Percentiles rank a stretch among this genome's conserved stretches.
These are phyloP conservation scores for Tetracladium marchalianum DNA, from an alignment of 495 filamentous ascomycete genomes.

Conservation along the genomic window DNA sequence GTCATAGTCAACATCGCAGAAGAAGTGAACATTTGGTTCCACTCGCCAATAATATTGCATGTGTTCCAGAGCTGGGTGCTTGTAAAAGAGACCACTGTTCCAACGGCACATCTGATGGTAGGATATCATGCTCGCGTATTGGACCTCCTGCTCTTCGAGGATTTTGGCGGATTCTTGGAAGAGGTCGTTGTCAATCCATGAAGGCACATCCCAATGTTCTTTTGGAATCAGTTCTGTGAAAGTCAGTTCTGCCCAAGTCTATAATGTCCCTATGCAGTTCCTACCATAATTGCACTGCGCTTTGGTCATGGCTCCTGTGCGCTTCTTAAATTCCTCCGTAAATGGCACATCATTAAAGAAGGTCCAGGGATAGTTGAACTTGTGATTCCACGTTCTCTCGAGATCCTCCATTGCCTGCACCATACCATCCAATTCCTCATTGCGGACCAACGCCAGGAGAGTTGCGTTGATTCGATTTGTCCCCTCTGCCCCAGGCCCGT, in stretches of 20 bases:
- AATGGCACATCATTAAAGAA: constrained; percentile 98
- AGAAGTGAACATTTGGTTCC: constrained; percentile 98
- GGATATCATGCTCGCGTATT: constrained; percentile 78
- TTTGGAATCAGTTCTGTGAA: constrained; percentile 70
- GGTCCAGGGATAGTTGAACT: constrained; percentile 99
- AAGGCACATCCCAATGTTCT: constrained; percentile 88
- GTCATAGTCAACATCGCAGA: constrained; percentile 98
- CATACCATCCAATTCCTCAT: constrained; percentile 76
- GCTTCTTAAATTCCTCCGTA: constrained; percentile 80
- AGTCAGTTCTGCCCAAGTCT: not conserved
- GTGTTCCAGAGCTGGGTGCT: constrained; percentile 77
- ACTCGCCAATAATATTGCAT: constrained; percentile 97
- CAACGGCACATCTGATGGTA: constrained; percentile 99
- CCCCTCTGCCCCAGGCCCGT: constrained; percentile 61
- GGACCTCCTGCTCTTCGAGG: constrained; percentile 73
- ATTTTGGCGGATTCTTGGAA: constrained; percentile 77
- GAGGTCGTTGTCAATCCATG: constrained; percentile 83
- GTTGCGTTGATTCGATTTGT: constrained; percentile 86
- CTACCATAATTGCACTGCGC: constrained; percentile 77
- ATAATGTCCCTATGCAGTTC: not conserved
- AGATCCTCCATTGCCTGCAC: constrained; percentile 80
- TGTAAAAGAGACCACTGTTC: constrained; percentile 98
- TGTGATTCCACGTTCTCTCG: constrained; percentile 92
- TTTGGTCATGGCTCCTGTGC: constrained; percentile 69
- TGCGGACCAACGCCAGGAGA: constrained; percentile 85